These are phyloP conservation scores for Digitaria exilis DNA, from an alignment of 202 grass and related monocot species.

Conservation along the genomic window DNA sequence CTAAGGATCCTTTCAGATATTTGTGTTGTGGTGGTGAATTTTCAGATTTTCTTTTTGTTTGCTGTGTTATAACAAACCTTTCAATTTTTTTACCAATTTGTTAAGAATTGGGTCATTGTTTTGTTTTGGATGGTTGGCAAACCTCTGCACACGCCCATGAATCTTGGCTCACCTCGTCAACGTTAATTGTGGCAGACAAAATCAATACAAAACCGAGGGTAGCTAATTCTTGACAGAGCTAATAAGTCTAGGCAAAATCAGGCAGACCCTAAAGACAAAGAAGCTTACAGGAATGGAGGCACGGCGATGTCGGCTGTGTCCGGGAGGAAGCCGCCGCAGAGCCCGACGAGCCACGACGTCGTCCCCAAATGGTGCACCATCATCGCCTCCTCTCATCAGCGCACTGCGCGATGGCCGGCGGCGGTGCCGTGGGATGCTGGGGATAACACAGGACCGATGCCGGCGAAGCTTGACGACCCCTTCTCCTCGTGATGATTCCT, in stretches of 20 bases:
- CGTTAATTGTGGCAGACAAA: not conserved
- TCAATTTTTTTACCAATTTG: not conserved
- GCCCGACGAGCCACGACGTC: slow-evolving; percentile 48
- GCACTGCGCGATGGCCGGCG: not conserved
- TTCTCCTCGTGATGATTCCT: not conserved
- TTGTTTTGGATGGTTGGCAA: not conserved
- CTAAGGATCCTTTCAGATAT: not conserved
- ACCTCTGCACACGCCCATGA: not conserved
- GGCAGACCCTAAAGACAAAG: not conserved
- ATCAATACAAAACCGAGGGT: not conserved
- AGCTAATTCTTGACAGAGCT: not conserved
- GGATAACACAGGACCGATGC: not conserved
- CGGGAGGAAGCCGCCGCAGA: slow-evolving; percentile 59
- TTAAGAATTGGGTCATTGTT: not conserved
- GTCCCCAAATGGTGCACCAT: slow-evolving; percentile 38
- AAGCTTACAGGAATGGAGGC: slow-evolving; percentile 74
- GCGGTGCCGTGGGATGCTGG: not conserved
- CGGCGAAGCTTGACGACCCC: not conserved
- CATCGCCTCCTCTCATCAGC: slow-evolving; percentile 26
- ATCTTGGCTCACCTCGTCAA: not conserved
- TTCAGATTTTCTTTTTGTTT: too few species aligned
- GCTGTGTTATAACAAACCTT: not conserved
- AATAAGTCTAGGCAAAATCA: not conserved
- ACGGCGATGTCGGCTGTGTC: slow-evolving; percentile 61
- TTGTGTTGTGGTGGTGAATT: not conserved